Evolutionary conservation across 2,329 filamentous ascomycete genomes (phyloP), one percentile per base, ranked within the genome.

Genomic region (Pseudogymnoascus sp.): DNA sequence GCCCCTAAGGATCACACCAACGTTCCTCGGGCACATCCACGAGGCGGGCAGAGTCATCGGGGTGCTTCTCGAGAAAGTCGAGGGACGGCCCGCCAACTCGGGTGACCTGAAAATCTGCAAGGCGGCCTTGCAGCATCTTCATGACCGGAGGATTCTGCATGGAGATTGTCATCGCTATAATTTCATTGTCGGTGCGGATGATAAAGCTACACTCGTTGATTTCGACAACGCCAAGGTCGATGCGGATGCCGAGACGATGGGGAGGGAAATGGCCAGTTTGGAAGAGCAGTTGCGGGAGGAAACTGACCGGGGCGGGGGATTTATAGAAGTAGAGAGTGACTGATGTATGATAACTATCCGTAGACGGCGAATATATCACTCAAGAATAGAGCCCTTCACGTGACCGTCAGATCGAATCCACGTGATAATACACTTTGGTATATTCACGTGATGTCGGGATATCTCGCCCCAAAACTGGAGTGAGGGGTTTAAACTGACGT

Each of bases 91-190:
- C 66, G 71, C 75, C 41, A 67, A 62, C 14, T 6, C 69, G 5
- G 30, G 67, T 3, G 69, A 75, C 63, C 67, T 74, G 30, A 33
- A 33, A 41, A 23, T 23, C 19, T 75, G 75, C 65, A 63, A 72
- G 64, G 42, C 62, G 36, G 66, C 68, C 64, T 39, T 75, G 30
- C 36, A 61, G 60, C 66, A 65, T 62, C 61, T 75, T 19, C 72
- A 74, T 62, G 30, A 64, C 19, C 60, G 72, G 38, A 69, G 72
- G 35, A 39, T 75, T 49, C 25, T 74, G 30, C 73, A 76, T 67
- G 72, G 73, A 12, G 75, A 77, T 65, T 68, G 72, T 35, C 76
- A 77, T 65, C 69, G 71, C 61, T 69, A 76, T 62, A 78, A 75
- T 66, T 77, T 76, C 64, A 63, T 77, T 55, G 66, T 74, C 63